phyloP scores from a whole-genome alignment of 2,329 filamentous ascomycete genomes.

The Cercospora sp. region DNA sequence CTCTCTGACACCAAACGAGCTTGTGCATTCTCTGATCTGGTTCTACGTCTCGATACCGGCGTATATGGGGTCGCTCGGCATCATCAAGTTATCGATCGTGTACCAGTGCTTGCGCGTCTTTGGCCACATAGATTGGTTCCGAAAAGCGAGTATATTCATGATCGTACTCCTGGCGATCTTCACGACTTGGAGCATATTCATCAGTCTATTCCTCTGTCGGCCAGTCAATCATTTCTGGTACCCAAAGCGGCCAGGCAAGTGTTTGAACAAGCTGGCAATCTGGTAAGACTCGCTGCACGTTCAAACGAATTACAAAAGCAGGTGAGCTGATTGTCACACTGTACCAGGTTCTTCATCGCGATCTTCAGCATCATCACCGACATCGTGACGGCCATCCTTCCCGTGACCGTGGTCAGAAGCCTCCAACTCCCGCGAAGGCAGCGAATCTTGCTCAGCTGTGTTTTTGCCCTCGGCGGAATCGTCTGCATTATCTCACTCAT shows the following conservation, averaged over 20 bases:
- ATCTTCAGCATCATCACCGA: conserved; percentile 39
- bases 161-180: conserved; percentile 10
- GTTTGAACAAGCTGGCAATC: conserved; percentile 27
- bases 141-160: conserved; percentile 9
- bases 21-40: conserved; percentile 15
- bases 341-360: conserved; percentile 32
- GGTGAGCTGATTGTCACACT: background rate
- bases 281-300: conserved; percentile 25
- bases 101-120: conserved; percentile 29
- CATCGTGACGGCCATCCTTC: conserved; percentile 36
- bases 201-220: conserved; percentile 10
- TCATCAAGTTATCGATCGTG: conserved; percentile 26
- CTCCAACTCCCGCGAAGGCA: conserved; percentile 34
- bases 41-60: conserved; percentile 24
- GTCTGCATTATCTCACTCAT: conserved; percentile 30
- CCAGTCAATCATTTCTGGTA: conserved; percentile 32
- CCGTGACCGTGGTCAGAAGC: conserved; percentile 37
- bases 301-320: background rate
- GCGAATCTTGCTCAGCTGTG: conserved; percentile 32
- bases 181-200: conserved; percentile 15
- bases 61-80: conserved; percentile 24
- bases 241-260: conserved; percentile 26
- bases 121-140: conserved; percentile 23
- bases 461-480: conserved; percentile 39
- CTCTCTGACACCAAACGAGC: conserved; percentile 17